Percentiles rank a stretch among this genome's conserved stretches.
These are phyloP conservation scores for Blastocystis sp. DNA, from an alignment of 352 stramenopile genomes.

Conservation along the genomic window DNA sequence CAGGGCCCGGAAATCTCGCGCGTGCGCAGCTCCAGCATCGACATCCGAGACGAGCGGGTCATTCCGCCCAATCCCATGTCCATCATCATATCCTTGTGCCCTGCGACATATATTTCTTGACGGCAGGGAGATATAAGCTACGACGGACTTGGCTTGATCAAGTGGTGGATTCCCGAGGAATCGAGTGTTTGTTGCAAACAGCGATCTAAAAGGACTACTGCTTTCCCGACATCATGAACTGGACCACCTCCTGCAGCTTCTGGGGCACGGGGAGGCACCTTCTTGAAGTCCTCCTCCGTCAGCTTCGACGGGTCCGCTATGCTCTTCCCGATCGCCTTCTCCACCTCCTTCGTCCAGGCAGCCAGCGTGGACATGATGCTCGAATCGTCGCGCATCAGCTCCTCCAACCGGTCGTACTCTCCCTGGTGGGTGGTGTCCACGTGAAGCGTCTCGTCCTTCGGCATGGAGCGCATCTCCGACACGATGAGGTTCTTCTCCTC, in stretches of 20 bases:
- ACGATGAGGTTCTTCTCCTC: constrained; percentile 30
- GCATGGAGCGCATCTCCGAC: neutral
- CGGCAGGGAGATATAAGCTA: constrained; percentile 57
- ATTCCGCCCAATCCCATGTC: constrained; percentile 64
- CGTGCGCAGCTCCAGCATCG: constrained; percentile 59
- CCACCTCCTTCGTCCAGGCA: constrained; percentile 24
- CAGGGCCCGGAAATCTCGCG: constrained; percentile 61
- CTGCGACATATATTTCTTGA: neutral
- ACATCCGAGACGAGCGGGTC: constrained; percentile 48
- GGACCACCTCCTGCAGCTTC: constrained; percentile 28
- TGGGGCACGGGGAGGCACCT: constrained; percentile 6
- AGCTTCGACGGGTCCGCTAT: neutral
- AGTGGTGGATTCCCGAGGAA: constrained; percentile 69
- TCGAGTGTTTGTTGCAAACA: constrained; percentile 61
- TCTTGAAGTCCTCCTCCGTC: constrained; percentile 23
- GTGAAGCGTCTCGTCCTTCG: neutral
- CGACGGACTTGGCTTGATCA: constrained; percentile 63
- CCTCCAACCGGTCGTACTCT: neutral
- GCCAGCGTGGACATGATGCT: neutral
- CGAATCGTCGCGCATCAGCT: constrained; percentile 5
- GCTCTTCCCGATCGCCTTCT: constrained; percentile 22
- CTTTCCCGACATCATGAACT: constrained; percentile 46
- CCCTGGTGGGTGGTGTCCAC: neutral
- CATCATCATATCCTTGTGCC: constrained; percentile 66
- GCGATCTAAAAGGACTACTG: constrained; percentile 48